A percentile compares a stretch with the other conserved stretches of the same genome.
Evolutionary conservation across 75 land plant species (phyloP).

Genomic region (Isoetes taiwanensis): DNA sequence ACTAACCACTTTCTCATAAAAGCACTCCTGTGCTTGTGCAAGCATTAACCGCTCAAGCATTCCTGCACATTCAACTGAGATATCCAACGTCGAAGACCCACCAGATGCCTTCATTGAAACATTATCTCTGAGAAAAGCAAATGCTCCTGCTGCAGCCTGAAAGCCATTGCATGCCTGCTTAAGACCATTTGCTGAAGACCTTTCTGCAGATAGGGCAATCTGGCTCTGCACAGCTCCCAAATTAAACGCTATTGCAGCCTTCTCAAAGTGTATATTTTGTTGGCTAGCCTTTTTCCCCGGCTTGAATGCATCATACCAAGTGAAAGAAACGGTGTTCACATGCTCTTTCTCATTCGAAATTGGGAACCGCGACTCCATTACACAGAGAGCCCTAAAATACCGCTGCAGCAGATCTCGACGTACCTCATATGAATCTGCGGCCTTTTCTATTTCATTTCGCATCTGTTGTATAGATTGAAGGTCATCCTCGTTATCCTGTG

Average conservation of each 20-base stretch:
- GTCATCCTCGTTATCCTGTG: conserved; percentile 65
- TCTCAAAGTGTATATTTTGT: conserved; percentile 82
- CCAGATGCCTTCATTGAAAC: conserved; percentile 51
- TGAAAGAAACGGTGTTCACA: conserved; percentile 56
- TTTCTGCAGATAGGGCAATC: conserved; percentile 64
- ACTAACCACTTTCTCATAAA: conserved; percentile 86
- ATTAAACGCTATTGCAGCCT: conserved; percentile 91
- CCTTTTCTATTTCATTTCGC: conserved; percentile 43
- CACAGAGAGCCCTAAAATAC: conserved; percentile 62
- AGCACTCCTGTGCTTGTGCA: conserved; percentile 99
- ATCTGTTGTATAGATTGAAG: conserved; percentile 42
- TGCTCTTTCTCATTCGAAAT: conserved; percentile 75
- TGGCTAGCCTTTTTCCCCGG: conserved; percentile 53
- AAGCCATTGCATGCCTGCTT: conserved; percentile 74
- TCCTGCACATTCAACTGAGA: conserved; percentile 77
- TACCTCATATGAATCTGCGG: conserved; percentile 38
- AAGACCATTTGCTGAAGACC: conserved; percentile 45
- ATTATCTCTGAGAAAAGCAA: conserved; percentile 67
- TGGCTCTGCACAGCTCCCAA: conserved; percentile 83
- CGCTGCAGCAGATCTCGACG: conserved; percentile 66
- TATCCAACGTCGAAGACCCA: conserved; percentile 49
- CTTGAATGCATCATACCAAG: conserved; percentile 94
- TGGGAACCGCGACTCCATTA: conserved; percentile 82
- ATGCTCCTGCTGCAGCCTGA: conserved; percentile 80
- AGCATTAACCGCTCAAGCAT: conserved; percentile 97